Conservation (phyloP, 139 green algal species). For the Chlamydomonas applanata region DNA sequence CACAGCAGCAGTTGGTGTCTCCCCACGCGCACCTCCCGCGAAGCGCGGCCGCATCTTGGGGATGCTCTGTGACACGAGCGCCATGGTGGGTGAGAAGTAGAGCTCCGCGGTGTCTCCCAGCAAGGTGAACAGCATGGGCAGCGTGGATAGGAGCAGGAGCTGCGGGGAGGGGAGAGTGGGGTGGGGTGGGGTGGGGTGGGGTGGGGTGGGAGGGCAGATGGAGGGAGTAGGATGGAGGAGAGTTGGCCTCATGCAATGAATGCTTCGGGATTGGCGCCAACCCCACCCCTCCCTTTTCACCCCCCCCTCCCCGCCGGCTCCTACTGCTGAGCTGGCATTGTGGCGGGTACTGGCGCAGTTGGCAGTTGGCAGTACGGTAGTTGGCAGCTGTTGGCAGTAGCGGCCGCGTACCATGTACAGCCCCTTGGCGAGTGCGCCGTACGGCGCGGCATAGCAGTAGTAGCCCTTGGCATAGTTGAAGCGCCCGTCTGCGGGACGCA, state of each 20-base stretch:
- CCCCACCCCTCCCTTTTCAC: too few species aligned
- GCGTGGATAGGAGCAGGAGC: conserved; percentile 44
- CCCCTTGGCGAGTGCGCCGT: conserved; percentile 11
- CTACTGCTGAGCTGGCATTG: too few species aligned
- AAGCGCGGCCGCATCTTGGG: conserved; percentile 82
- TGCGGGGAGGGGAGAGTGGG: conserved; percentile 8
- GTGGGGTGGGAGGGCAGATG: background rate
- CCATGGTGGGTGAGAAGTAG: conserved; percentile 82
- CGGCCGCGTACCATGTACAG: conserved; percentile 36
- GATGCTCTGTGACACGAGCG: conserved; percentile 72
- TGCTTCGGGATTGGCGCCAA: background rate
- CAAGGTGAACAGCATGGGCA: conserved; percentile 70
- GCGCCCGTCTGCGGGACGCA: too few species aligned
- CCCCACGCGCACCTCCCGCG: conserved; percentile 69
- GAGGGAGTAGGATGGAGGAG: background rate
- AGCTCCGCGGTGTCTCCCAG: conserved; percentile 81
- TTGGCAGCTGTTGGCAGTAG: too few species aligned
- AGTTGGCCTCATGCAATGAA: background rate
- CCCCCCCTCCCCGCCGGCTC: too few species aligned
- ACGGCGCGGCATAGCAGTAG: conserved; percentile 40
- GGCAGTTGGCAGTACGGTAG: too few species aligned
- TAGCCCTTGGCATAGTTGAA: conserved; percentile 24
- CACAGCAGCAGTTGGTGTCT: background rate
- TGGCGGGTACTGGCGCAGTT: too few species aligned
- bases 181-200: background rate